Evolutionary conservation across 164 flowering plant genomes (phyloP).

Genomic region (Stephania japonica): DNA sequence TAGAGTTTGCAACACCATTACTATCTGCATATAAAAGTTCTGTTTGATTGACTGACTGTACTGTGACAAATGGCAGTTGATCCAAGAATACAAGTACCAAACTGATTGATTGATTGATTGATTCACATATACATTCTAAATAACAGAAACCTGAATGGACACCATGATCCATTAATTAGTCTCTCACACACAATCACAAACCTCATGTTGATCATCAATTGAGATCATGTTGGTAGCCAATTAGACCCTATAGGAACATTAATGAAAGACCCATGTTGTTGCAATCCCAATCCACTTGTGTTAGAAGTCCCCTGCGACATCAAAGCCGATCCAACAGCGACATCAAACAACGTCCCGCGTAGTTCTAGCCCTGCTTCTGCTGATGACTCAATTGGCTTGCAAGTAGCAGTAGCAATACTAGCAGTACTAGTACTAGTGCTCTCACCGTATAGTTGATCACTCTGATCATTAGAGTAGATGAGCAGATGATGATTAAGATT

Average conservation of each 20-base stretch:
- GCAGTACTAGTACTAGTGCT: background rate
- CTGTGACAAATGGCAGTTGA: too few relatives aligned
- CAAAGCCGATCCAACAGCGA: background rate
- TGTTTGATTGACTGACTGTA: background rate
- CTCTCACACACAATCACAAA: background rate
- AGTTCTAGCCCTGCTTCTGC: background rate
- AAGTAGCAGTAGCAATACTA: background rate
- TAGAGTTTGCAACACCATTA: background rate
- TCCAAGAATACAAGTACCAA: too few relatives aligned
- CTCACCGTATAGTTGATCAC: background rate
- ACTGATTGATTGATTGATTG: background rate
- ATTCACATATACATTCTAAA: background rate
- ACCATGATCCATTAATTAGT: background rate
- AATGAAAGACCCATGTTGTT: background rate
- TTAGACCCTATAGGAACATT: background rate
- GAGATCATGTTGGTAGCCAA: background rate
- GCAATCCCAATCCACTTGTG: background rate
- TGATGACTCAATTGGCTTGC: background rate
- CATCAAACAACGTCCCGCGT: background rate
- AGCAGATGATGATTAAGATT: background rate
- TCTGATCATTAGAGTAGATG: background rate
- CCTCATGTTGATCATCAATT: background rate
- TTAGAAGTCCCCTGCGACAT: background rate
- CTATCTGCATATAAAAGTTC: background rate
- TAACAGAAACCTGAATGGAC: background rate